These are phyloP conservation scores for Lactifluus volemus DNA, from an alignment of 768 basidiomycete genomes.

Conservation along the genomic window DNA sequence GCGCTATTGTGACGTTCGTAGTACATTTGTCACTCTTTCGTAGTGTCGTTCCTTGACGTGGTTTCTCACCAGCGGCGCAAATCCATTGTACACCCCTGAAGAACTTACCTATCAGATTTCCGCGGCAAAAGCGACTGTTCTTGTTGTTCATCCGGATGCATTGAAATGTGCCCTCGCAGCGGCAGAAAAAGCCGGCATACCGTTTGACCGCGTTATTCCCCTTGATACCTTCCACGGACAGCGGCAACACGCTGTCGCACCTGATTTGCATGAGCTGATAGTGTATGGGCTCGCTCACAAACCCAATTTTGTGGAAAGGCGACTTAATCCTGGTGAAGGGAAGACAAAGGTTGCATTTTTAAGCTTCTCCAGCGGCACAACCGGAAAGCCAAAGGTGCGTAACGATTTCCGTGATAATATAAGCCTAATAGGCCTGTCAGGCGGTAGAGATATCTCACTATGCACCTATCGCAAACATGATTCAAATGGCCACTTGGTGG, in stretches of 20 bases:
- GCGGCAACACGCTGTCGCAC: not conserved
- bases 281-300: constrained; percentile 30
- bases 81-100: constrained; percentile 48
- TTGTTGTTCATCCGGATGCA: constrained; percentile 27
- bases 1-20: constrained; percentile 22
- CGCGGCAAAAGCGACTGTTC: constrained; percentile 15
- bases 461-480: constrained; percentile 46
- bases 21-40: not conserved
- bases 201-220: constrained; percentile 25
- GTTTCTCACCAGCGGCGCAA: constrained; percentile 39
- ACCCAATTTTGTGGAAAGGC: constrained; percentile 37
- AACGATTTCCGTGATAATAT: constrained; percentile 25
- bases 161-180: constrained; percentile 26
- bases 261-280: constrained; percentile 41
- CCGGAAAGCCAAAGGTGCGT: constrained; percentile 37
- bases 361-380: constrained; percentile 70
- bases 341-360: constrained; percentile 57
- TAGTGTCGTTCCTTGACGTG: not conserved
- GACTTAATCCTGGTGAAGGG: constrained; percentile 47
- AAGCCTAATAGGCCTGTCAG: constrained; percentile 29
- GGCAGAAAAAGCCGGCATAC: constrained; percentile 25
- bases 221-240: constrained; percentile 19
- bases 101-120: constrained; percentile 52
- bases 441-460: constrained; percentile 61
- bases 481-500: constrained; percentile 21